Evolutionary conservation across 352 stramenopile species (phyloP).

Genomic region (Phytophthora vignae): DNA sequence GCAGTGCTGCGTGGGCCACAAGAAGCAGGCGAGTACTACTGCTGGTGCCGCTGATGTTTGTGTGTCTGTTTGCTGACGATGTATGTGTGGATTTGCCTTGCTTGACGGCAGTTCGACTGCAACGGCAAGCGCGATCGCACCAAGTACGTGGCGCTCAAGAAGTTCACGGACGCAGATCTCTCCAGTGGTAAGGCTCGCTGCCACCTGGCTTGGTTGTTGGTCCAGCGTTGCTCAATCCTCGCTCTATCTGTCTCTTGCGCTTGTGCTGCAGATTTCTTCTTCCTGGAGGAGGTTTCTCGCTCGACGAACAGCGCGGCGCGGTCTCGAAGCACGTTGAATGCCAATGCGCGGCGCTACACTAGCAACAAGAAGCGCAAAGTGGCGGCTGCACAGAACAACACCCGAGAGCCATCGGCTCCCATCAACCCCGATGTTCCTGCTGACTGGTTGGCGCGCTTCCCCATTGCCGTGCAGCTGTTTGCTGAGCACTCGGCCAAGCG

Average conservation of each 20-base stretch:
- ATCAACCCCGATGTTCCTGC: slow-evolving; percentile 70
- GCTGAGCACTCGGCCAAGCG: slow-evolving; percentile 74
- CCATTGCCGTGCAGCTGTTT: slow-evolving; percentile 71
- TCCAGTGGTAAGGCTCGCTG: slow-evolving; percentile 58
- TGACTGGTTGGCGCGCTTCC: slow-evolving; percentile 83
- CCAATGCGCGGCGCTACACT: slow-evolving; percentile 38
- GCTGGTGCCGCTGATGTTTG: background rate
- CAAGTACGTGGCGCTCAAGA: slow-evolving; percentile 77
- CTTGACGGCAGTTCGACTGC: slow-evolving; percentile 63
- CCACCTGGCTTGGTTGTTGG: background rate
- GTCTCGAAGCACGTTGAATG: slow-evolving; percentile 51
- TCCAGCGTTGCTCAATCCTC: background rate
- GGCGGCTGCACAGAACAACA: slow-evolving; percentile 10
- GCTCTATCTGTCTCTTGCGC: background rate
- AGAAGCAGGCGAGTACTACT: slow-evolving; percentile 62
- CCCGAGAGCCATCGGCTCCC: background rate
- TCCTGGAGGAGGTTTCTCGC: slow-evolving; percentile 74
- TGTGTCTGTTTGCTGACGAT: slow-evolving; percentile 1
- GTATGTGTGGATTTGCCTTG: background rate
- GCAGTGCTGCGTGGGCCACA: slow-evolving; percentile 80
- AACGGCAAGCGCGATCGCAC: slow-evolving; percentile 86
- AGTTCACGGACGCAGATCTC: slow-evolving; percentile 81
- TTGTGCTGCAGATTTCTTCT: slow-evolving; percentile 68
- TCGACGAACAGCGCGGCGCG: slow-evolving; percentile 60
- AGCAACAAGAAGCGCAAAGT: slow-evolving; percentile 49